These are phyloP conservation scores for Hymenoscyphus occultus DNA, from an alignment of 2,329 filamentous ascomycete species.

Conservation along the genomic window DNA sequence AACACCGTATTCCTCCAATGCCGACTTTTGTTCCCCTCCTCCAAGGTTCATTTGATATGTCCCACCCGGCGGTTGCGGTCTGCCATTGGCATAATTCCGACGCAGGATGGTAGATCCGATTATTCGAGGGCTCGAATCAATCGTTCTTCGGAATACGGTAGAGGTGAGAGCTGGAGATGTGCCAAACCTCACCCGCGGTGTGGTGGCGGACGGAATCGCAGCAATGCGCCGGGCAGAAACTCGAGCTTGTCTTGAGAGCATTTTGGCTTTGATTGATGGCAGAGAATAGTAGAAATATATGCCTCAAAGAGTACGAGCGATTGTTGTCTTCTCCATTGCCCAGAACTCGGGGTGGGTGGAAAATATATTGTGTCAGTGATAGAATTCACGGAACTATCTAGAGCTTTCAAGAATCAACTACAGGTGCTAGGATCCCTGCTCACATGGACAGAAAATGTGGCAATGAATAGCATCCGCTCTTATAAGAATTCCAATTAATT, in stretches of 20 bases:
- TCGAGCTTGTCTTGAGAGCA: conserved; percentile 29
- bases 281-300: background rate
- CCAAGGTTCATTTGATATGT: conserved; percentile 91
- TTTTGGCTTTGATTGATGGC: conserved; percentile 19
- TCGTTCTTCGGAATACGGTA: conserved; percentile 17
- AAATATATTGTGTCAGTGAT: background rate
- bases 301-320: conserved; percentile 6
- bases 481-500: too few species aligned
- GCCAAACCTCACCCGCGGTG: conserved; percentile 14
- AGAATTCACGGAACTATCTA: background rate
- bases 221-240: conserved; percentile 31
- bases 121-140: conserved; percentile 22
- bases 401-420: background rate
- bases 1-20: conserved; percentile 85
- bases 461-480: too few species aligned
- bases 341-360: background rate
- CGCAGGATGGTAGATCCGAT: conserved; percentile 42
- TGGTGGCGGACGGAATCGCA: background rate
- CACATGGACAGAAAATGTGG: too few species aligned
- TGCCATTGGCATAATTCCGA: conserved; percentile 63
- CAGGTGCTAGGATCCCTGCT: background rate
- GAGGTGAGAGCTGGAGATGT: conserved; percentile 13
- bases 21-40: conserved; percentile 72
- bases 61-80: conserved; percentile 83
- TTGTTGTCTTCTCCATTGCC: conserved; percentile 14